Percentiles rank a stretch among this genome's conserved stretches.
Evolutionary conservation across 169 alveolate genomes (phyloP).

Genomic region (Theileria parva): DNA sequence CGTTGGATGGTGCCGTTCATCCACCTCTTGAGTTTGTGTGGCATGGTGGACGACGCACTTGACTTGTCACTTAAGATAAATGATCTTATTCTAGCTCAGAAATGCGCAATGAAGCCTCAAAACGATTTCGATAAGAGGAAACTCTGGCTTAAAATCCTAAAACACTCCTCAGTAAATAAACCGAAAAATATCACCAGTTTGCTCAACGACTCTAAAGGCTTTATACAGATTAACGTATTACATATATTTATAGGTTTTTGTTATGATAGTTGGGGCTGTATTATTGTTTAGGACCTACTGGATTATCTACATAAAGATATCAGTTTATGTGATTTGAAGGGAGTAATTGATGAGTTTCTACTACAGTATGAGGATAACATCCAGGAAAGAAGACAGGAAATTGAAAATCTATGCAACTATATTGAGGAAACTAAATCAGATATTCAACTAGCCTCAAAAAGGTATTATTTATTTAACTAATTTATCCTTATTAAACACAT

Average conservation of each 20-base stretch:
- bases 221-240: slow-evolving; percentile 32
- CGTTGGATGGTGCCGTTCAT: slow-evolving; percentile 62
- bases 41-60: slow-evolving; percentile 64
- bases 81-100: slow-evolving; percentile 36
- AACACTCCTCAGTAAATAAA: slow-evolving; percentile 26
- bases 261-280: neutral
- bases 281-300: slow-evolving; percentile 38
- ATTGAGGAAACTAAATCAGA: slow-evolving; percentile 61
- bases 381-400: slow-evolving; percentile 58
- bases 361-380: slow-evolving; percentile 43
- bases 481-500: neutral
- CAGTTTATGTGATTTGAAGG: slow-evolving; percentile 40
- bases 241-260: slow-evolving; percentile 10
- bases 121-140: slow-evolving; percentile 44
- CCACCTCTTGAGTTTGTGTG: slow-evolving; percentile 54
- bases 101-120: slow-evolving; percentile 60
- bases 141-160: slow-evolving; percentile 55
- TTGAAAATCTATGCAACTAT: slow-evolving; percentile 51
- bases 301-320: slow-evolving; percentile 39
- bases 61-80: slow-evolving; percentile 46
- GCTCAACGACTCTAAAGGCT: slow-evolving; percentile 37
- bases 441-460: slow-evolving; percentile 39
- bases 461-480: neutral
- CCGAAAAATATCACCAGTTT: slow-evolving; percentile 12
- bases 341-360: slow-evolving; percentile 26